Base-by-base conservation (phyloP, 139 green algal genomes). In the Auxenochlorella pyrenoidosa region DNA sequence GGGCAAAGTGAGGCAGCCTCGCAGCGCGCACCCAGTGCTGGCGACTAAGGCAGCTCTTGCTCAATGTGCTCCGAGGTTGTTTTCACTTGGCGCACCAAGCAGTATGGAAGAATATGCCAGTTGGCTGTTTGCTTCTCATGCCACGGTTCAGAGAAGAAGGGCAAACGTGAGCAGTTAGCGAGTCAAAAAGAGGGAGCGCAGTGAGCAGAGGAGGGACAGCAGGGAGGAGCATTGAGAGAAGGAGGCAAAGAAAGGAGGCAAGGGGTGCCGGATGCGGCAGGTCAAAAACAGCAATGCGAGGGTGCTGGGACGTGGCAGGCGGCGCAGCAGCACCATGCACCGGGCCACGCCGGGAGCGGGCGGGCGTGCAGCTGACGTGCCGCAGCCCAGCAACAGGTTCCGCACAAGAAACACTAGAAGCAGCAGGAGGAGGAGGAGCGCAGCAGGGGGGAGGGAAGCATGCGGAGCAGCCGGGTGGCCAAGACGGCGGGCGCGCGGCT, bases 1-100 rank as follows among this genome's bases (percentile, higher is more conserved):
- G 82, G 26, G 70, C 89, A n/a, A 92, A 92, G 73, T 91, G 41
- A 85, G 13, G 28, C 30, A 38, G 51, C 47, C 34, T 30, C 15
- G 38, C 34, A 28, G n/a, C 68, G 3, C 16, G 54, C 18, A 24
- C 54, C 54, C 54, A 63, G 54, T 12, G 47, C 8, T 58, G 6
- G 47, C 6, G 6, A n/a, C n/a, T n/a, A n/a, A n/a, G n/a, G n/a
- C n/a, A 63, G 22, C 38, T 36, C 63, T 12, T 71, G 63, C 38
- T 71, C 54, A 63, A 26, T 24, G 13, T 63, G 16, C 16, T 63
- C 15, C 18, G 47, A 10, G 16, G 54, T 63, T 24, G 54, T 63
- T 73, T 71, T 34, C 26, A 71, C 47, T 36, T 71, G 22, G 30
- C 32, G 63, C 63, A 71, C 63, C 66, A 40, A 36, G 66, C 32